Conservation (phyloP, 2,329 filamentous ascomycete genomes). For the Rugonectria rugulosa region DNA sequence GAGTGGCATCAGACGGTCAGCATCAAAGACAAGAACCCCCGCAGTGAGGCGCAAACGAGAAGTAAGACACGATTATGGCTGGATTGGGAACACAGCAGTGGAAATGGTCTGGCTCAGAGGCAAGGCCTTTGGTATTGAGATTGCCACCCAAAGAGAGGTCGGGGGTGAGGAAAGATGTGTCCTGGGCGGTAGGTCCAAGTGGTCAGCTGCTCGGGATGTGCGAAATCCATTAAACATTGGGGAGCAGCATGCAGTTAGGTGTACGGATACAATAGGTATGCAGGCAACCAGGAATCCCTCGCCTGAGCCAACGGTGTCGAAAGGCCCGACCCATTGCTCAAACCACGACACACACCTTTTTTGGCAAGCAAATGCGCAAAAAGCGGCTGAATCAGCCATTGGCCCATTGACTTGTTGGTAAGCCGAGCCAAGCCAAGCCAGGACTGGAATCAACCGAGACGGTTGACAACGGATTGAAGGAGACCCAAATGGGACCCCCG, state of each 20-base stretch:
- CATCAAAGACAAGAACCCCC: slow-evolving; percentile 1
- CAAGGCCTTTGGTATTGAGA: slow-evolving; percentile 11
- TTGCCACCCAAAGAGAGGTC: slow-evolving; percentile 10
- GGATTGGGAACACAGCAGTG: slow-evolving; percentile 1
- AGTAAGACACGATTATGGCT: slow-evolving; percentile 15
- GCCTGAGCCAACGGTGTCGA: slow-evolving; percentile 15
- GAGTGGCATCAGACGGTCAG: slow-evolving; percentile 17
- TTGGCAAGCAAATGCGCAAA: slow-evolving; percentile 22
- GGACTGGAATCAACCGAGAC: slow-evolving; percentile 14
- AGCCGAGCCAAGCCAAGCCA: too few relatives aligned
- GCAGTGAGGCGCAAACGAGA: slow-evolving; percentile 11
- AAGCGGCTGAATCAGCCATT: slow-evolving; percentile 19
- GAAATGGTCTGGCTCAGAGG: slow-evolving; percentile 7
- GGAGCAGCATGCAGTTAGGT: background rate
- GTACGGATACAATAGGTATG: background rate
- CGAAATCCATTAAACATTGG: background rate
- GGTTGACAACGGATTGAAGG: background rate
- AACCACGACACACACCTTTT: slow-evolving; percentile 20
- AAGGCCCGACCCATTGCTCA: background rate
- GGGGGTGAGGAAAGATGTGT: slow-evolving; percentile 1
- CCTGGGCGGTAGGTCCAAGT: slow-evolving; percentile 32
- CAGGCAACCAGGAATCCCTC: slow-evolving; percentile 16
- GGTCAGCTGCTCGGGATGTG: slow-evolving; percentile 28
- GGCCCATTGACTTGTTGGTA: slow-evolving; percentile 9
- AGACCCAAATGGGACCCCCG: slow-evolving; percentile 8